Evolutionary conservation across 306 rosid genomes (phyloP).

Genomic region (Cucumis cinereus): DNA sequence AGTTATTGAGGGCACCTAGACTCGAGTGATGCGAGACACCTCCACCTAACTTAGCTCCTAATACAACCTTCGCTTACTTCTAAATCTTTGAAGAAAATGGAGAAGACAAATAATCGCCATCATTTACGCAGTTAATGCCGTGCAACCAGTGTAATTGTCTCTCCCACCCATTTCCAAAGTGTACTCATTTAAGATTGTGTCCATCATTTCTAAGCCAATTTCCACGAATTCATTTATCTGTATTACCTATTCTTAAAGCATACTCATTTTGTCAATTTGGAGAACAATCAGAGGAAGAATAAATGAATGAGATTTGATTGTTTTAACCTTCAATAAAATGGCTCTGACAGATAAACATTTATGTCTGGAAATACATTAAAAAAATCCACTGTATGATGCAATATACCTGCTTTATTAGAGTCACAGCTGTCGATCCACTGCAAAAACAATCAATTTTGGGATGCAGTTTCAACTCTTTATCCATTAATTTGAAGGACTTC

Average conservation of each 20-base stretch:
- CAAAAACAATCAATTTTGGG: conserved; percentile 41
- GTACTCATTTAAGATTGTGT: neutral
- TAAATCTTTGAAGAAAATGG: neutral
- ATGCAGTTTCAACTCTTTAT: conserved; percentile 34
- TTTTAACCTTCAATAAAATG: neutral
- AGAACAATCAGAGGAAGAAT: neutral
- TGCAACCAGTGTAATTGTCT: neutral
- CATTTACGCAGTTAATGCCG: neutral
- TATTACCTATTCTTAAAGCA: neutral
- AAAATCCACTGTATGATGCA: neutral
- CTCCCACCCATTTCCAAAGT: neutral
- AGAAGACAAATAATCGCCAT: neutral
- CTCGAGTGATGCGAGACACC: neutral
- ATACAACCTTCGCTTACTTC: neutral
- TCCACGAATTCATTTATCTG: neutral
- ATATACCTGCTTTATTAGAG: conserved; percentile 34
- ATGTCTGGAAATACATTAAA: neutral
- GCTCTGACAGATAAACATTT: neutral
- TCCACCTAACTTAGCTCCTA: neutral
- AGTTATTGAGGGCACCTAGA: neutral
- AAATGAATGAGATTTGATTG: neutral
- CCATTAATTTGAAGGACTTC: conserved; percentile 39
- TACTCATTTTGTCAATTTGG: neutral
- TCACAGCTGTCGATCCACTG: conserved; percentile 41
- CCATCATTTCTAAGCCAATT: neutral